Evolutionary conservation across 73 alveolate species (phyloP), one percentile per base, ranked within the genome.

Genomic region (Paraurostyla sp.): DNA sequence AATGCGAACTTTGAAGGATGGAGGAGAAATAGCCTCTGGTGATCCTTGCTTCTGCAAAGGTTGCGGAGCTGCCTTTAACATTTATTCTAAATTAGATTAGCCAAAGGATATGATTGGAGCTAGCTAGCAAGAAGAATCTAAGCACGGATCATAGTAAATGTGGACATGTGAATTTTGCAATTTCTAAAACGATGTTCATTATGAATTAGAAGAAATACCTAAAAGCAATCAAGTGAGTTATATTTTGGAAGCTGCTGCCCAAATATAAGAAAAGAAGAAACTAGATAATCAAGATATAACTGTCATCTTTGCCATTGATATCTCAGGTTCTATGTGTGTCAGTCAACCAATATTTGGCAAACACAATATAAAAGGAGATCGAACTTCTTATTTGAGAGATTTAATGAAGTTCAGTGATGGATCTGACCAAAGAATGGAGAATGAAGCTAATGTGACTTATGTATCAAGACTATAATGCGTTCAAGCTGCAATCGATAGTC

Each of bases 291-390:
- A 58, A 83, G 92, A 80, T 36, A 50, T 38, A 20, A 49, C 94
- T 18, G 89, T 96, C 27, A 83, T 95, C 42, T 97, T 97, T 89
- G 93, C 98, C 63, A 52, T 96, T 59, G 99, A 97, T 75, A 94
- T 90, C 46, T 75, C 96, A 45, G 99, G 99, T 11, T 92, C 98
- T 50, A 97, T 97, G 99, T 93, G 98, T 60, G 91, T 90, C 46
- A 91, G 95, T 41, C 65, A 93, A 52, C 91, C 93, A 49, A 92
- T 96, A 60, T 78, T 83, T 87, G 97, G 96, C 40, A 88, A 96
- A 89, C 68, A 76, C 80, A 48, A 90, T 46, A n/a, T 81, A 89
- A 88, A 95, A 65, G 92, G 92, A 7, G 95, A 97, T 68, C 88
- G 54, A 83, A 80, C 91, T 18, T 58, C 62, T 0, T 82, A 80